Base-by-base conservation (phyloP, 2,329 filamentous ascomycete species). In the Helminthosporium solani region DNA sequence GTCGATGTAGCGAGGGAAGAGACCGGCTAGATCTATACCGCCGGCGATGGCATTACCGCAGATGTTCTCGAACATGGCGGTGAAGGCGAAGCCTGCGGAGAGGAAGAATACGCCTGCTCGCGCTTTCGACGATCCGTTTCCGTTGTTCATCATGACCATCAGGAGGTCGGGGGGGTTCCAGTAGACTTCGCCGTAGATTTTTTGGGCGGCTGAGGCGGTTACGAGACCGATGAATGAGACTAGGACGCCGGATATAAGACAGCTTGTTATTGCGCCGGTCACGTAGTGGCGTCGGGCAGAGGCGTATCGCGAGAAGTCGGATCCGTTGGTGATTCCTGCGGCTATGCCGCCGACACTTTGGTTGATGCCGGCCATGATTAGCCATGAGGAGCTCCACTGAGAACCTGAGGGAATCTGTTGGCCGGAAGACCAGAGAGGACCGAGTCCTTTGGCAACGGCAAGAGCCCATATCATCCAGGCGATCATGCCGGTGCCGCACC, bases 381-480 rank as follows among this genome's bases (percentile, higher is more conserved):
- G 62, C 73, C 74, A 77, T 1, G 70, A 73, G 0, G 66, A 54
- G 49, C 69, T 71, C 64, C 66, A 74, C 14, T 46, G 47, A 2
- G 67, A 71, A 3, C 56, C 58, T n/a, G 57, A 47, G 0, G 73
- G 69, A 2, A 75, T 58, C 1, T 54, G 50, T 30, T 72, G 61
- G 11, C 68, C 71, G 19, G 64, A 59, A 21, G 60, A 63, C 57
- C 76, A 73, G 2, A 79, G 64, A 53, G 21, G 63, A 1, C 75
- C 75, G 4, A 74, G 72, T 1, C 75, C 75, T 36, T 67, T 66
- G 1, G 74, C 75, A 1, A 68, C 68, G 2, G 69, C 56, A 3
- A 78, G 58, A 1, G 75, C 70, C 76, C 76, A 78, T 33, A 75
- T 74, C 65, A 79, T 78, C 65, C 61, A 64, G 12, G 52, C 47